Evolutionary conservation across 441 rosid species (phyloP), one percentile per base, ranked within the genome.

Genomic region (Brassica balearica): DNA sequence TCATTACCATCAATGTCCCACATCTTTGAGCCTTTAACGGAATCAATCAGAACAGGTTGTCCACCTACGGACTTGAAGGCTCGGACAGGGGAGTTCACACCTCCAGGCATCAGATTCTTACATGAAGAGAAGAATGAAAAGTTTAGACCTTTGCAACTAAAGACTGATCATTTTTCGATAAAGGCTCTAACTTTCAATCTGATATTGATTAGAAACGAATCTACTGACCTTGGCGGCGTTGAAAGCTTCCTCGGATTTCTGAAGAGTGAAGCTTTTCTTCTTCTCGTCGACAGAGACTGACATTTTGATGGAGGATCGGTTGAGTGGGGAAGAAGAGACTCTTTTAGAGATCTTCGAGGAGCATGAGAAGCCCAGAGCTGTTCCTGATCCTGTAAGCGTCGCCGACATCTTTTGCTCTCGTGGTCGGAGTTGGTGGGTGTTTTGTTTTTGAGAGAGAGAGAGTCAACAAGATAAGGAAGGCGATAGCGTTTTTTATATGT

Each of bases 61-160:
- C 99, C 98, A 20, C 98, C 99, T 19, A 93, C 99, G 8, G 98
- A 93, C 81, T 90, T 92, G 82, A 95, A 95, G 63, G 98, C 99
- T 9, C 99, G 94, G 10, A 93, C 98, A 9, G 97, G 98, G 73
- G 98, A 96, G 78, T 91, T 92, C 41, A 93, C 99, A 74, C 98
- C 98, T 81, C 98, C 99, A n/a, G 98, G 97, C 98, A 93, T 95
- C 80, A 95, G 43, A 51, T 93, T 92, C 97, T 95, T 55, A 73
- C 80, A 81, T 70, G 51, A 73, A 75, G 3, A 32, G 10, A 53
- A 0, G 1, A 43, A 22, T 64, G 9, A 53, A 46, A 48, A 43
- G 8, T 36, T 32, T 65, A 41, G 11, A 0, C 43, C 66, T 62
- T 0, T 73, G 34, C 64, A 32, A 60, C 64, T 10, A 55, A 8